These are phyloP conservation scores for Thelonectria blattea DNA, from an alignment of 2,329 filamentous ascomycete genomes.

Conservation along the genomic window DNA sequence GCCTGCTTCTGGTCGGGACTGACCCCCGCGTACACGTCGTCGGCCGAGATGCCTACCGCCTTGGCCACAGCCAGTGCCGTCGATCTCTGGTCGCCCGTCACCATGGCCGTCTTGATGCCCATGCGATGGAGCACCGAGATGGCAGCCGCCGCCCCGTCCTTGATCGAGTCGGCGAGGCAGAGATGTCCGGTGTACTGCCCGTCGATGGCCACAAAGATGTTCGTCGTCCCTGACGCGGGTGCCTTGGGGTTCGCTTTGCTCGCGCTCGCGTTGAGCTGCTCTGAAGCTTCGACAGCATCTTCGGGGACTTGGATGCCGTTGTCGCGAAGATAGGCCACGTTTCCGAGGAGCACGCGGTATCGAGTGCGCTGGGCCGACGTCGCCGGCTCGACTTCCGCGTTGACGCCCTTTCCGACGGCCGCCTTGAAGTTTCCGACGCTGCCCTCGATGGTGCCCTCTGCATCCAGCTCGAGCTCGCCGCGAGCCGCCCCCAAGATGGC, in stretches of 20 bases:
- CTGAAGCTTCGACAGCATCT: slow-evolving; percentile 67
- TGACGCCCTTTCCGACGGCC: slow-evolving; percentile 83
- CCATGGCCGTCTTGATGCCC: slow-evolving; percentile 86
- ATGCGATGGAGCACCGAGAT: slow-evolving; percentile 83
- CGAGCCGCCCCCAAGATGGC: slow-evolving; percentile 82
- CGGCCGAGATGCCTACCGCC: slow-evolving; percentile 77
- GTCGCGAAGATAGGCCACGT: slow-evolving; percentile 75
- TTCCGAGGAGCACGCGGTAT: slow-evolving; percentile 85
- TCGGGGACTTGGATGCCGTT: slow-evolving; percentile 71
- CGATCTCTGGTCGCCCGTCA: slow-evolving; percentile 88
- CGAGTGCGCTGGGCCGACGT: slow-evolving; percentile 69
- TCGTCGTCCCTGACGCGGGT: slow-evolving; percentile 74
- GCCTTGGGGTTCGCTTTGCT: slow-evolving; percentile 43
- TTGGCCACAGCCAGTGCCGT: slow-evolving; percentile 85
- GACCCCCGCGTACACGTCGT: slow-evolving; percentile 84
- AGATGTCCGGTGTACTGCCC: slow-evolving; percentile 80
- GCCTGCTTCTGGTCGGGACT: slow-evolving; percentile 89
- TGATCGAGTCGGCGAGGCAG: slow-evolving; percentile 88
- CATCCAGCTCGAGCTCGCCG: slow-evolving; percentile 72
- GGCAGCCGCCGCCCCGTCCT: slow-evolving; percentile 81
- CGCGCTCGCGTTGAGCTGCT: slow-evolving; percentile 59
- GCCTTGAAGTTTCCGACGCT: slow-evolving; percentile 85
- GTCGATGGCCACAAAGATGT: slow-evolving; percentile 90
- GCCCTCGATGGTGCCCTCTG: slow-evolving; percentile 79
- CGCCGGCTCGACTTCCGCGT: slow-evolving; percentile 79